Evolutionary conservation across 2,329 filamentous ascomycete genomes (phyloP).

Genomic region (Penicillium sp.): DNA sequence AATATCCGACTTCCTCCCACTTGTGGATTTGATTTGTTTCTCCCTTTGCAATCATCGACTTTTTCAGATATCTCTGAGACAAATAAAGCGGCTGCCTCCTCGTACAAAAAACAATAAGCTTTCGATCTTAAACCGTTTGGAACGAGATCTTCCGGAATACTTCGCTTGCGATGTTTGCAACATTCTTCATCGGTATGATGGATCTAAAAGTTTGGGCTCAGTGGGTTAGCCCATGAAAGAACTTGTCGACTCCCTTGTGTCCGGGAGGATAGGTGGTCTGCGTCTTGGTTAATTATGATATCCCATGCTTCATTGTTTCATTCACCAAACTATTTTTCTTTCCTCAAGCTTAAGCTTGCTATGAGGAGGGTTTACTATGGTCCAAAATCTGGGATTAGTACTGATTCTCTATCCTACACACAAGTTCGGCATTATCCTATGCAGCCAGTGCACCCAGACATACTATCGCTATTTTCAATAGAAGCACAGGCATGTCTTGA

Average conservation of each 20-base stretch:
- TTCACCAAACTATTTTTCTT: too few species aligned
- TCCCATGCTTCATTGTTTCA: too few species aligned
- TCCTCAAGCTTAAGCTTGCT: conserved; percentile 12
- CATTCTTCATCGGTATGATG: conserved; percentile 13
- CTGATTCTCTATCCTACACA: conserved; percentile 10
- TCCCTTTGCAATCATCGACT: conserved; percentile 13
- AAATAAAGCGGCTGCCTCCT: not conserved
- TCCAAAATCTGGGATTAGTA: conserved; percentile 2
- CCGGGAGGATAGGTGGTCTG: not conserved
- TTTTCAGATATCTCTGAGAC: not conserved
- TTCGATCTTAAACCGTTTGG: conserved; percentile 9
- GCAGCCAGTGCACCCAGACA: too few species aligned
- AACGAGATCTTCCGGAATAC: conserved; percentile 13
- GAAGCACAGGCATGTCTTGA: conserved; percentile 9
- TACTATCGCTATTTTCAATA: conserved; percentile 7
- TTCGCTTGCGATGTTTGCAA: conserved; percentile 16
- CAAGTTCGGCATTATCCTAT: conserved; percentile 38
- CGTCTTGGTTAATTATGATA: too few species aligned
- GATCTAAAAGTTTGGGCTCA: conserved; percentile 9
- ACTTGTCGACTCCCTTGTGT: conserved; percentile 3
- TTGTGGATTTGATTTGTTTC: conserved; percentile 2
- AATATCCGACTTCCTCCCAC: not conserved
- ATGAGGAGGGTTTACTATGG: conserved; percentile 9
- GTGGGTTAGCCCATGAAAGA: not conserved
- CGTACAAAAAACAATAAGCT: conserved; percentile 1